phyloP scores from a whole-genome alignment of 2,329 filamentous ascomycete genomes.

The Beauveria caledonica region DNA sequence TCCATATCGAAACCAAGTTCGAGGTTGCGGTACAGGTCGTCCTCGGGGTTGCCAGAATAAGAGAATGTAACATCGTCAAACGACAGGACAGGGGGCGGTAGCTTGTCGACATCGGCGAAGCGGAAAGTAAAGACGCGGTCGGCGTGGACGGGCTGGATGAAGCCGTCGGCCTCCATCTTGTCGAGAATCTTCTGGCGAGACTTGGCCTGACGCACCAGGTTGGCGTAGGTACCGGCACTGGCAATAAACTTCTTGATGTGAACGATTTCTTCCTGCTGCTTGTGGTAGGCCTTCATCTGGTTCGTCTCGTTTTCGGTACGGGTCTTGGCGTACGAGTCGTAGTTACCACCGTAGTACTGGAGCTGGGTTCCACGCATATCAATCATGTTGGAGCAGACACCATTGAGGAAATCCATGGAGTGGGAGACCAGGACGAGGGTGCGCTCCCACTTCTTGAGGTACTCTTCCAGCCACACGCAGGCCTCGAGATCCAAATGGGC shows the following conservation, averaged over 20 bases:
- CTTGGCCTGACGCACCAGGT: conserved; percentile 97
- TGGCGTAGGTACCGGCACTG: conserved; percentile 98
- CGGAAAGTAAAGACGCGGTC: conserved; percentile 95
- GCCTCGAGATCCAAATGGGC: conserved; percentile 99
- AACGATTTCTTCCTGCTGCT: conserved; percentile 97
- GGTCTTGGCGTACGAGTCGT: conserved; percentile 96
- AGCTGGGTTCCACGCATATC: conserved; percentile 90
- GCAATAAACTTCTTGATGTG: conserved; percentile 99
- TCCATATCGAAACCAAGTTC: conserved; percentile 99
- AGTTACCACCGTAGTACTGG: conserved; percentile 99
- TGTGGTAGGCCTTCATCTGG: conserved; percentile 97
- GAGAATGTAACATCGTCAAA: conserved; percentile 98
- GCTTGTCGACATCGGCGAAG: conserved; percentile 97
- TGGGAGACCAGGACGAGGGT: conserved; percentile 95
- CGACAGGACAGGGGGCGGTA: conserved; percentile 92
- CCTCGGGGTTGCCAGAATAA: conserved; percentile 81
- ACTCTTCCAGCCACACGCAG: conserved; percentile 99
- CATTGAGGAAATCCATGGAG: conserved; percentile 98
- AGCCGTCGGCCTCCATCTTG: conserved; percentile 99
- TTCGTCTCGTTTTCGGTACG: conserved; percentile 90
- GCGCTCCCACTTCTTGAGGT: conserved; percentile 98
- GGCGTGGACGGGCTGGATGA: conserved; percentile 80
- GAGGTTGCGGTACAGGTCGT: conserved; percentile 92
- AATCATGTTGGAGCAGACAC: conserved; percentile 96
- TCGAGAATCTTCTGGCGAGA: conserved; percentile 99